Evolutionary conservation across 805 yeast genomes (phyloP).

Genomic region (Suhomyces vadensis): DNA sequence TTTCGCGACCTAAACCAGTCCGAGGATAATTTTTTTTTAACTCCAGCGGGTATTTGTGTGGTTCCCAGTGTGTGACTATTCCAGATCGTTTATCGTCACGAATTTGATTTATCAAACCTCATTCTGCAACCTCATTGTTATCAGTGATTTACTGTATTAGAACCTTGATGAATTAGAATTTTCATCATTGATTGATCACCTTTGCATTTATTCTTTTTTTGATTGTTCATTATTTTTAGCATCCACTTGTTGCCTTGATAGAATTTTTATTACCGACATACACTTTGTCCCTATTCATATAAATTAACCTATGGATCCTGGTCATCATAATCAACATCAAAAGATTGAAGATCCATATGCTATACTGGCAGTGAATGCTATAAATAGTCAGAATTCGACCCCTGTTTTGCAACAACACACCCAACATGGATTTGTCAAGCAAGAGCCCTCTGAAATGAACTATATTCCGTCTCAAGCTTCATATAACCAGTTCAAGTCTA

Average conservation of each 20-base stretch:
- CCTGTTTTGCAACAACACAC: background rate
- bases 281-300: background rate
- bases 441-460: conserved; percentile 5
- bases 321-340: conserved; percentile 11
- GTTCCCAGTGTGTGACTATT: too few relatives aligned
- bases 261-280: background rate
- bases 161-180: too few relatives aligned
- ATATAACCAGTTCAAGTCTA: conserved; percentile 12
- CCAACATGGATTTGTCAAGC: conserved; percentile 8
- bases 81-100: too few relatives aligned
- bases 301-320: conserved; percentile 8
- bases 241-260: background rate
- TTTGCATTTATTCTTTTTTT: too few relatives aligned
- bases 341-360: conserved; percentile 13
- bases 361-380: background rate
- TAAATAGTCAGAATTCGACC: conserved; percentile 3
- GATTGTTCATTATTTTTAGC: background rate
- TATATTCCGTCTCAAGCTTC: conserved; percentile 2
- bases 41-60: too few relatives aligned
- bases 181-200: too few relatives aligned
- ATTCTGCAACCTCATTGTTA: too few relatives aligned
- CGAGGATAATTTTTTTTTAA: too few relatives aligned
- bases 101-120: too few relatives aligned
- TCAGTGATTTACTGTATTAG: too few relatives aligned
- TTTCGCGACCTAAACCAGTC: too few relatives aligned